A percentile compares a stretch with the other conserved stretches of the same genome.
phyloP scores from a whole-genome alignment of 169 alveolate species.

The Cryptosporidium sp. region DNA sequence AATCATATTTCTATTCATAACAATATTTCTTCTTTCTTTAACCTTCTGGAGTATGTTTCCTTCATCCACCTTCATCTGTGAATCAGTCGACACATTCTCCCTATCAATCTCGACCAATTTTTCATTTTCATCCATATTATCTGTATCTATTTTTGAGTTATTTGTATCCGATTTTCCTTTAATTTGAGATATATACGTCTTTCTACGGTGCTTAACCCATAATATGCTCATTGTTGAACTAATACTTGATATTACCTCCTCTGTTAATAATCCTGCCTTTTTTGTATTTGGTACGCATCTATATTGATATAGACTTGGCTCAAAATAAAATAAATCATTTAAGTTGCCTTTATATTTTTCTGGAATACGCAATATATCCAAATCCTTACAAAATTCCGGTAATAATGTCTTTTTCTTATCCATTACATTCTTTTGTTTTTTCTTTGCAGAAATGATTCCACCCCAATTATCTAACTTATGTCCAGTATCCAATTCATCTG shows the following conservation, averaged over 20 bases:
- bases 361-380: conserved; percentile 37
- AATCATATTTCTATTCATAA: conserved; percentile 14
- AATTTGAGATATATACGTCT: conserved; percentile 40
- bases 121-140: not conserved
- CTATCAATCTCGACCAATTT: conserved; percentile 13
- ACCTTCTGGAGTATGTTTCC: conserved; percentile 24
- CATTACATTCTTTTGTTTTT: conserved; percentile 31
- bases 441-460: conserved; percentile 29
- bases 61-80: not conserved
- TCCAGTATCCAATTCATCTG: conserved; percentile 10
- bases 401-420: conserved; percentile 43
- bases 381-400: conserved; percentile 64
- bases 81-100: not conserved
- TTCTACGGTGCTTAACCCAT: conserved; percentile 69
- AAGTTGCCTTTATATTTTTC: conserved; percentile 25
- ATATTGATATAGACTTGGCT: conserved; percentile 59
- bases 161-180: conserved; percentile 30
- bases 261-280: conserved; percentile 73
- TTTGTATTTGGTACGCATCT: conserved; percentile 69
- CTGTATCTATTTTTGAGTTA: not conserved
- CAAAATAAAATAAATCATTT: conserved; percentile 67
- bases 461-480: conserved; percentile 36
- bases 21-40: conserved; percentile 23
- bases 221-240: conserved; percentile 74
- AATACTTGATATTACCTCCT: conserved; percentile 57